phyloP scores from a whole-genome alignment of 441 rosid genomes.

The Manihot esculenta region DNA sequence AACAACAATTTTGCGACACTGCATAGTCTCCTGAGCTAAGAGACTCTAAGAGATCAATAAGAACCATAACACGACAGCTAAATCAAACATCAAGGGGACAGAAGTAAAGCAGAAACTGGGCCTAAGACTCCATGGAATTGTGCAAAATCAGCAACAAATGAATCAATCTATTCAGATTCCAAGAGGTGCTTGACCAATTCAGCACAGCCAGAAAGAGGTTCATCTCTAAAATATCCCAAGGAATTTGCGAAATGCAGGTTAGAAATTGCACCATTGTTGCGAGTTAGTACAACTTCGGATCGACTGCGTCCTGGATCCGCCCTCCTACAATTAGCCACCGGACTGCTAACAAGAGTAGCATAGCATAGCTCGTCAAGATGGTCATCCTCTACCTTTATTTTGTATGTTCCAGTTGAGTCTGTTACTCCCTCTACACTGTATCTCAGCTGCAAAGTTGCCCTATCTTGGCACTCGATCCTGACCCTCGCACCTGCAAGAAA shows the following conservation, averaged over 20 bases:
- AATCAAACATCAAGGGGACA: too few relatives aligned
- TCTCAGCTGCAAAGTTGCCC: slow-evolving; percentile 22
- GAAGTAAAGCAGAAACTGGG: neutral
- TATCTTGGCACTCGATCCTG: slow-evolving; percentile 47
- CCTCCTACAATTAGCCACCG: slow-evolving; percentile 29
- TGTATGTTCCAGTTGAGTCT: slow-evolving; percentile 38
- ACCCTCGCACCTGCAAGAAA: slow-evolving; percentile 45
- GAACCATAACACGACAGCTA: neutral
- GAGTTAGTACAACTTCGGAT: slow-evolving; percentile 59
- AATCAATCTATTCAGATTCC: slow-evolving; percentile 12
- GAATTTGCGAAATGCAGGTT: slow-evolving; percentile 55
- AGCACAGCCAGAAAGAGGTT: slow-evolving; percentile 41
- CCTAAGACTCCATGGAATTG: too few relatives aligned
- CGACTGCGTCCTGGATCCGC: slow-evolving; percentile 43
- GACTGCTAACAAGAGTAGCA: slow-evolving; percentile 45
- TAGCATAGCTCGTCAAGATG: slow-evolving; percentile 49
- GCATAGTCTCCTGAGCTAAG: slow-evolving; percentile 9
- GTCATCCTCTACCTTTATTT: slow-evolving; percentile 43
- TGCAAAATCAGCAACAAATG: too few relatives aligned
- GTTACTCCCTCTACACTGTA: slow-evolving; percentile 37
- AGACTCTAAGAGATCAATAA: neutral
- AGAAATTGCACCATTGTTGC: slow-evolving; percentile 58
- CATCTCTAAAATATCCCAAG: slow-evolving; percentile 53
- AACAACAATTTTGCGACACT: too few relatives aligned
- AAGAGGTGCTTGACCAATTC: slow-evolving; percentile 37